Evolutionary conservation across 2,329 filamentous ascomycete genomes (phyloP).

Genomic region (Penicillium aurantiogriseum): DNA sequence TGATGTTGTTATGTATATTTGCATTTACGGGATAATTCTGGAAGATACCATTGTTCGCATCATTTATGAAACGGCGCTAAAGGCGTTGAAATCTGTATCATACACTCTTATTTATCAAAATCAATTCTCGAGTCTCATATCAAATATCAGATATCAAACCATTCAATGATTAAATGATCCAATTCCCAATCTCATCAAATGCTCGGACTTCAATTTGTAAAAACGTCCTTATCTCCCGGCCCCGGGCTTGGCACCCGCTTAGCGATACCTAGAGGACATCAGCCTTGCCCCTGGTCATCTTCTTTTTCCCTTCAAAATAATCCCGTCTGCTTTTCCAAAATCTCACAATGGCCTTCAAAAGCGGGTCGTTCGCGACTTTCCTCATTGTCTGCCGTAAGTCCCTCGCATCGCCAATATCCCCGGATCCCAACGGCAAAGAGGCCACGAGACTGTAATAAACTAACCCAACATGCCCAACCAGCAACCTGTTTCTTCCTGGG

Average conservation of each 20-base stretch:
- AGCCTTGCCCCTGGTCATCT: constrained; percentile 9
- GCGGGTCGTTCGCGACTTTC: constrained; percentile 84
- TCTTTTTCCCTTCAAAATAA: constrained; percentile 4
- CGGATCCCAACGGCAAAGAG: constrained; percentile 9
- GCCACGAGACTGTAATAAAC: constrained; percentile 7
- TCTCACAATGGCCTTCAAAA: constrained; percentile 37
- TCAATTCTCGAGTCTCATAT: not conserved
- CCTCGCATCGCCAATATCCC: not conserved
- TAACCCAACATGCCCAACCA: constrained; percentile 38
- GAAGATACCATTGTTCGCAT: constrained; percentile 37
- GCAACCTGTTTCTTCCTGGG: constrained; percentile 96
- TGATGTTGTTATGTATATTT: constrained; percentile 30
- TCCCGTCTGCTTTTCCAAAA: not conserved
- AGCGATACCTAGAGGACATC: constrained; percentile 11
- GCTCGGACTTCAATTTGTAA: not conserved
- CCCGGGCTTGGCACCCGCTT: constrained; percentile 21
- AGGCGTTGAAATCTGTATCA: constrained; percentile 24
- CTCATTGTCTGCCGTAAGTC: constrained; percentile 90
- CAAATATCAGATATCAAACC: not conserved
- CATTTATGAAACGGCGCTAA: constrained; percentile 14
- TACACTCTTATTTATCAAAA: constrained; percentile 11
- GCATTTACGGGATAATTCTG: constrained; percentile 31
- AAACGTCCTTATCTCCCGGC: not conserved
- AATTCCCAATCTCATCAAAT: not conserved
- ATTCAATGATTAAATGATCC: no score